These are phyloP conservation scores for Tolypocladium sp. DNA, from an alignment of 2,329 filamentous ascomycete genomes.

Conservation along the genomic window DNA sequence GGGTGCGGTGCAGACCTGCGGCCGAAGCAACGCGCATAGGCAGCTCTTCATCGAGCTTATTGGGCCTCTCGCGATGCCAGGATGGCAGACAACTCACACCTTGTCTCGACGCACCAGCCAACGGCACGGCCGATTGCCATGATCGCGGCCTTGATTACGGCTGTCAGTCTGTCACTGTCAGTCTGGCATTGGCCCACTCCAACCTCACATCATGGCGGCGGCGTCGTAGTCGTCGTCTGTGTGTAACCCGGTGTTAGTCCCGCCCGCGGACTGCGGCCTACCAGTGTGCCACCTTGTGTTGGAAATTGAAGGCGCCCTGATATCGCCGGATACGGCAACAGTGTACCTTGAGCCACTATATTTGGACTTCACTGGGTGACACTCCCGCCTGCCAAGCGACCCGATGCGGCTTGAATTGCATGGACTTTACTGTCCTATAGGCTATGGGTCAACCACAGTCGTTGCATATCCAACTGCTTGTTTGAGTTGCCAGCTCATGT, in stretches of 20 bases:
- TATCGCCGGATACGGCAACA: background rate
- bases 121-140: background rate
- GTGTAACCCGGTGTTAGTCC: background rate
- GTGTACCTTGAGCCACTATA: background rate
- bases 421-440: background rate
- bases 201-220: background rate
- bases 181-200: background rate
- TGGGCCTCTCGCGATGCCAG: background rate
- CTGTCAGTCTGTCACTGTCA: background rate
- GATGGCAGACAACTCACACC: background rate
- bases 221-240: background rate
- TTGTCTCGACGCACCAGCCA: background rate
- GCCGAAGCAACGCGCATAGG: background rate
- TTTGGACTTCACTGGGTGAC: background rate
- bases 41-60: background rate
- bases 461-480: background rate
- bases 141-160: background rate
- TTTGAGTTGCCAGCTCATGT: background rate
- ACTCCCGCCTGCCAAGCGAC: background rate
- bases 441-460: background rate
- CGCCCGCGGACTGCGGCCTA: background rate
- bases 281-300: background rate
- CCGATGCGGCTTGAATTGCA: background rate
- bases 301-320: background rate
- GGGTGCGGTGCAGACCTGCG: background rate